Percentiles rank a stretch among this genome's conserved stretches.
Conservation (phyloP, 1,139 yeast genomes). For the Suhomyces bolitotheri region DNA sequence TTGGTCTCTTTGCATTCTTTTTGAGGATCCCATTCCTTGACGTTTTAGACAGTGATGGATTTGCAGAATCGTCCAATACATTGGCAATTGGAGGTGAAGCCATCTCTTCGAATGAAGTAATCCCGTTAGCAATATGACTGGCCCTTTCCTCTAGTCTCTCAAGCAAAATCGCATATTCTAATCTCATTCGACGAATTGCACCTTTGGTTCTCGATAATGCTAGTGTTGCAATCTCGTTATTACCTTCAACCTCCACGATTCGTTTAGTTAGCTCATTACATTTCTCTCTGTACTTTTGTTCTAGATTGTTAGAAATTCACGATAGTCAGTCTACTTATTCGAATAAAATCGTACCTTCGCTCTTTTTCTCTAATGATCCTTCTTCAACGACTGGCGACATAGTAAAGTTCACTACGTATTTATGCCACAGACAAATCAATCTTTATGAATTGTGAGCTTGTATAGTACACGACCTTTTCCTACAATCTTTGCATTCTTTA, state of each 20-base stretch:
- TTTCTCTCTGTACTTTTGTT: constrained; percentile 54
- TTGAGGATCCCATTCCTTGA: constrained; percentile 26
- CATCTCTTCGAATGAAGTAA: constrained; percentile 38
- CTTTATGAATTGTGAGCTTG: no score
- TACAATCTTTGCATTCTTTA: background rate
- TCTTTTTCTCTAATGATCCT: background rate
- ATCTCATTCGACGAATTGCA: constrained; percentile 73
- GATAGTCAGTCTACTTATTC: no score
- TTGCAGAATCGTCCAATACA: constrained; percentile 35
- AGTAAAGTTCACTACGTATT: background rate
- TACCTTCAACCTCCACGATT: constrained; percentile 72
- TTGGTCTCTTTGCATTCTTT: constrained; percentile 22
- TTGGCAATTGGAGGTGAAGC: constrained; percentile 46
- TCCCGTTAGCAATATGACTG: constrained; percentile 33
- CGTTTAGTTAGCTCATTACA: constrained; percentile 73
- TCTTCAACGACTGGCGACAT: constrained; percentile 3
- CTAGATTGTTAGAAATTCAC: constrained; percentile 22
- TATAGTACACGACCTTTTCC: no score
- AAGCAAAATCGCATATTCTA: constrained; percentile 77
- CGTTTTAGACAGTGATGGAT: constrained; percentile 20
- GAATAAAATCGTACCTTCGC: constrained; percentile 4
- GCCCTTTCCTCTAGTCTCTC: constrained; percentile 75
- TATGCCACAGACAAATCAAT: no score
- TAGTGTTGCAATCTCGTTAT: constrained; percentile 74
- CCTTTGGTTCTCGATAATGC: constrained; percentile 79